Evolutionary conservation across 495 filamentous ascomycete genomes (phyloP), one percentile per base, ranked within the genome.

Genomic region (Thermochaetoides thermophila): DNA sequence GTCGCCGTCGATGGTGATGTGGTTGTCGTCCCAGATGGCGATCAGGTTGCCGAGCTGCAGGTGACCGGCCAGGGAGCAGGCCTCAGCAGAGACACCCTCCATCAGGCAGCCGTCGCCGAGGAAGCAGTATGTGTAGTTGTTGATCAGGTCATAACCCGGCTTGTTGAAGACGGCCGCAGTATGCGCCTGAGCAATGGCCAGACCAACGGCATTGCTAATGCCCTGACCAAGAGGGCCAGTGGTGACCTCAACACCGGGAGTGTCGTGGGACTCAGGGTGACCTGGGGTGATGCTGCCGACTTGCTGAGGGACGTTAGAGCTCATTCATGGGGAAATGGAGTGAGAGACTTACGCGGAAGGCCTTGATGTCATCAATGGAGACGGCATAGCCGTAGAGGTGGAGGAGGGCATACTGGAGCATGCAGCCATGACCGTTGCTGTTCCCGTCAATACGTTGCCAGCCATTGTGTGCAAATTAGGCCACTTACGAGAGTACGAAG

Each of bases 41-140:
- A 99, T 96, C 40, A 99, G 65, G 72, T 96, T 99, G 41, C 89
- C 91, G 23, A 99, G 70, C 68, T 96, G 84, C 60, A 96, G 66
- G 63, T 99, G 89, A 56, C 89, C 89, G 44, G 89, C 89, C 50
- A 78, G 71, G 30, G 84, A 92, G 43, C 75, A 84, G 41, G 89
- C 91, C 65, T 99, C 89, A 54, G 71, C 69, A 40, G 91, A 80
- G 70, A 99, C 74, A 68, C 89, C 89, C 68, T 99, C 89, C 86
- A 91, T 91, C 59, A 87, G 75, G 61, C 89, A 99, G 32, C 89
- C 89, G 73, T 99, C 89, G 58, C 89, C 89, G 57, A 99, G 82
- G 74, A 95, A 93, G 58, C 47, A 58, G 62, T 81, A 99, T 50
- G 89, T 99, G 74, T 96, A 74, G 75, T 96, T 96, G 71, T 84